Evolutionary conservation across 306 rosid species (phyloP), one percentile per base, ranked within the genome.

Genomic region (Albizia julibrissin): DNA sequence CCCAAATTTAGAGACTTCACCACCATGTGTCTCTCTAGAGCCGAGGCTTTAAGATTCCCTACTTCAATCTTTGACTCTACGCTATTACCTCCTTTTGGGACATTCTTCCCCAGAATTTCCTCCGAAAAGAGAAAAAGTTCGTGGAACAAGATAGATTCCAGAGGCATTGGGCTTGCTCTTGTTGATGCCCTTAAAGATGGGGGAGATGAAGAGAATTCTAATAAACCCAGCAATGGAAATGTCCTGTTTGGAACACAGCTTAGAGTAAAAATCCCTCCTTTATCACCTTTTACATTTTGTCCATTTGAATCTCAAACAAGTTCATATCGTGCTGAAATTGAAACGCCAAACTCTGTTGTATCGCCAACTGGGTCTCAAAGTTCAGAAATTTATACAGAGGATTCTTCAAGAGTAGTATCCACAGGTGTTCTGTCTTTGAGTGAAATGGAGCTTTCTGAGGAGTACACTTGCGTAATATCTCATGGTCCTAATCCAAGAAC

Each of bases 371-470:
- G 79, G 74, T 79, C 85, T 39, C 43, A 69, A 40, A 81, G 76
- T 69, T 84, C 92, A 16, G 79, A 76, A 79, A 79, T 46, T 72
- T 71, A 68, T 75, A 26, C 84, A 76, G 58, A 80, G 74, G 81
- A 79, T 54, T 82, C 86, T 52, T 21, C 81, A 39, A 19, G 44
- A 29, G 50, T 5, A 0, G 72, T 18, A 46, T 43, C 68, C 33
- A 7, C 74, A 2, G 65, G 84, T 29, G 68, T 39, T 84, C 69
- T 86, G 56, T 81, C 91, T 40, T 85, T 87, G 87, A 88, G 87
- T 29, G 97, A 92, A 75, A 90, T 93, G 93, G 94, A 95, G 87
- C 88, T 91, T 69, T 92, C 92, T 69, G 99, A 95, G 85, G 98
- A 93, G 33, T 95, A 93, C 33, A 95, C 98, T 1, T 86, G 99